Evolutionary conservation across 2,329 filamentous ascomycete genomes (phyloP).

Genomic region (Phyllosticta paracitricarpa): DNA sequence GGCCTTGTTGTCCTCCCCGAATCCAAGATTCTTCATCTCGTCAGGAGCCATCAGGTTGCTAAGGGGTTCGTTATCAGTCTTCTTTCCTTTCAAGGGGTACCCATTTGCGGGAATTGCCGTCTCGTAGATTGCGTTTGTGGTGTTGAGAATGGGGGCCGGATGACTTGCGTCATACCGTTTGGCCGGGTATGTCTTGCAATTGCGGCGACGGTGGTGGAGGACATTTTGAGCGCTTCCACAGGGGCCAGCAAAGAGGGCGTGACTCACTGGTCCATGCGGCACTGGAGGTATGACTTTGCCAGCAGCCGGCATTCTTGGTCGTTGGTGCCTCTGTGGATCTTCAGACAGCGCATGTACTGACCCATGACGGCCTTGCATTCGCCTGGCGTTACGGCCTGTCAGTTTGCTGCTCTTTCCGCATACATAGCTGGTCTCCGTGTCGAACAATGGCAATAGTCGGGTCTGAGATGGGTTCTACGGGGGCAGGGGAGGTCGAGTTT

Average conservation of each 20-base stretch:
- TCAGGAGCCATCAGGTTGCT: slow-evolving; percentile 95
- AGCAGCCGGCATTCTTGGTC: slow-evolving; percentile 74
- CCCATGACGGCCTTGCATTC: slow-evolving; percentile 90
- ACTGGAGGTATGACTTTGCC: slow-evolving; percentile 80
- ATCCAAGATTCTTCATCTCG: slow-evolving; percentile 88
- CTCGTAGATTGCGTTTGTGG: background rate
- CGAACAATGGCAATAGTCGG: background rate
- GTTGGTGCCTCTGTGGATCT: slow-evolving; percentile 72
- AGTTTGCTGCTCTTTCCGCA: background rate
- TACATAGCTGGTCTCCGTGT: background rate
- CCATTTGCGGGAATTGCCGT: background rate
- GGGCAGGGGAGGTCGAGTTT: background rate
- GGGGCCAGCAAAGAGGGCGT: background rate
- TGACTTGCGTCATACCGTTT: background rate
- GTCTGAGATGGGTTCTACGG: background rate
- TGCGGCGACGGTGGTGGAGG: background rate
- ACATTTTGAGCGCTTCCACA: background rate
- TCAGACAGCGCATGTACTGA: slow-evolving; percentile 78
- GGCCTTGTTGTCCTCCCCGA: slow-evolving; percentile 43
- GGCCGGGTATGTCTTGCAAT: background rate
- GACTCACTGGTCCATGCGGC: slow-evolving; percentile 85
- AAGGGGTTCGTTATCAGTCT: background rate
- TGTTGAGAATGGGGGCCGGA: background rate
- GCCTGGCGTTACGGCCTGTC: slow-evolving; percentile 42
- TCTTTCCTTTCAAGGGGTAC: background rate